A percentile compares a stretch with the other conserved stretches of the same genome.
phyloP scores from a whole-genome alignment of 2,329 filamentous ascomycete species.

The Beauveria sp. region DNA sequence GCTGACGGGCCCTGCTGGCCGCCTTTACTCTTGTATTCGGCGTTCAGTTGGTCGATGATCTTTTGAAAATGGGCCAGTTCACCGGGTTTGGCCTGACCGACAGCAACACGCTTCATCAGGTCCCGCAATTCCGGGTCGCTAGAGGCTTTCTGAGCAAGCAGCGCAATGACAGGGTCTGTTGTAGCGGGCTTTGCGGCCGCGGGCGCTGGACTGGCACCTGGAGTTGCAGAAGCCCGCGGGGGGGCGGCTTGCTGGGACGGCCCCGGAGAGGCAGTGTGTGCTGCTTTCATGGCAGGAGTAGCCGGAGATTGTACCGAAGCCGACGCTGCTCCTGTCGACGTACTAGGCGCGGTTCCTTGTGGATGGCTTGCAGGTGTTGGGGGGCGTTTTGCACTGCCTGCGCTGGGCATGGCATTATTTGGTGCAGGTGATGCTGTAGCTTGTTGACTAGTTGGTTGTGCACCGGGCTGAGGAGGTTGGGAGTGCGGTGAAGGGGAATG shows the following conservation, averaged over 20 bases:
- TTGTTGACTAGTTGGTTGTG: neutral
- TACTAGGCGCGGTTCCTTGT: conserved; percentile 15
- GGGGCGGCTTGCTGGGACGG: neutral
- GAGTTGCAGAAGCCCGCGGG: conserved; percentile 4
- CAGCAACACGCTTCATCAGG: conserved; percentile 76
- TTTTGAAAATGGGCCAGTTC: conserved; percentile 71
- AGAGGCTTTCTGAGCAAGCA: conserved; percentile 67
- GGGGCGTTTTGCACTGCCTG: neutral
- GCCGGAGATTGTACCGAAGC: conserved; percentile 1
- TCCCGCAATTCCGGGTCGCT: conserved; percentile 65
- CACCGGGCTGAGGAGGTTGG: neutral
- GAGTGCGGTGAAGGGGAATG: conserved; percentile 3
- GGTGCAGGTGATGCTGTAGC: neutral
- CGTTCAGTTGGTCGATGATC: conserved; percentile 72
- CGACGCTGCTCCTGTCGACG: conserved; percentile 10
- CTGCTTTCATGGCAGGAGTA: neutral
- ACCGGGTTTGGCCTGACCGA: conserved; percentile 61
- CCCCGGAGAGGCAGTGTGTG: neutral
- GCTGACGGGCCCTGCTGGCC: conserved; percentile 45
- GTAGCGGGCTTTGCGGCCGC: conserved; percentile 21
- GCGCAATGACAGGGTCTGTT: conserved; percentile 73
- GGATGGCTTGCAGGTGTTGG: conserved; percentile 12
- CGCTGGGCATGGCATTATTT: neutral
- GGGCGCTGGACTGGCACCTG: conserved; percentile 11
- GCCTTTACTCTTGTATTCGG: conserved; percentile 46